A percentile compares a stretch with the other conserved stretches of the same genome.
Evolutionary conservation across 2,329 filamentous ascomycete genomes (phyloP).

Genomic region (Colletotrichum sp.): DNA sequence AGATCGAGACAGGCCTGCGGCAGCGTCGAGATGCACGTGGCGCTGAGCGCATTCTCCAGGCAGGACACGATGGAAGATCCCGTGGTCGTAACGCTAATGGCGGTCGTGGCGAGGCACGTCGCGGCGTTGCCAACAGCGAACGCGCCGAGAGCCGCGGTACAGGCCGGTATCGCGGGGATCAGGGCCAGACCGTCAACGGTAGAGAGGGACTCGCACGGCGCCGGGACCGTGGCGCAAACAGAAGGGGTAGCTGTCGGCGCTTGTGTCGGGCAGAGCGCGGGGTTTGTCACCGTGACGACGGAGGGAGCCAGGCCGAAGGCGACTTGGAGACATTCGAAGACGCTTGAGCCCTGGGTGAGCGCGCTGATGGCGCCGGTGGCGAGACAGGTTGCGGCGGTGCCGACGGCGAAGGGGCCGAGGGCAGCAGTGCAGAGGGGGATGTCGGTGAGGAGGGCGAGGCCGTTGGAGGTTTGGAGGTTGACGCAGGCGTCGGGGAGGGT

Average conservation of each 20-base stretch:
- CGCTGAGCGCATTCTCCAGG: background rate
- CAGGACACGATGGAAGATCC: background rate
- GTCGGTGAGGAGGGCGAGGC: background rate
- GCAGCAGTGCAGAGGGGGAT: background rate
- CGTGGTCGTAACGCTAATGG: background rate
- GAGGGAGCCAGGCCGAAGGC: background rate
- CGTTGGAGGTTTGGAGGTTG: background rate
- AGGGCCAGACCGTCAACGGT: fast-evolving
- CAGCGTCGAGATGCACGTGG: background rate
- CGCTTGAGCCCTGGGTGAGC: background rate
- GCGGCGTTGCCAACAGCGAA: background rate
- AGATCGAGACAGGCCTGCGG: background rate
- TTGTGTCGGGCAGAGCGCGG: background rate
- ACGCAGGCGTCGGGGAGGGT: background rate
- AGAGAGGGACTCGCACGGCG: background rate
- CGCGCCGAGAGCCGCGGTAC: background rate
- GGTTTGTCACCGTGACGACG: background rate
- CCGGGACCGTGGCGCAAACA: background rate
- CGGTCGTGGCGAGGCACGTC: background rate
- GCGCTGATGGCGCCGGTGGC: background rate
- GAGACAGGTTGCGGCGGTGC: background rate
- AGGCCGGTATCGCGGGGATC: background rate
- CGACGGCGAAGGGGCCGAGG: background rate
- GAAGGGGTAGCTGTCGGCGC: background rate
- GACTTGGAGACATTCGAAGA: background rate